Conservation (phyloP, 805 yeast species). For the Starmerella powellii region DNA sequence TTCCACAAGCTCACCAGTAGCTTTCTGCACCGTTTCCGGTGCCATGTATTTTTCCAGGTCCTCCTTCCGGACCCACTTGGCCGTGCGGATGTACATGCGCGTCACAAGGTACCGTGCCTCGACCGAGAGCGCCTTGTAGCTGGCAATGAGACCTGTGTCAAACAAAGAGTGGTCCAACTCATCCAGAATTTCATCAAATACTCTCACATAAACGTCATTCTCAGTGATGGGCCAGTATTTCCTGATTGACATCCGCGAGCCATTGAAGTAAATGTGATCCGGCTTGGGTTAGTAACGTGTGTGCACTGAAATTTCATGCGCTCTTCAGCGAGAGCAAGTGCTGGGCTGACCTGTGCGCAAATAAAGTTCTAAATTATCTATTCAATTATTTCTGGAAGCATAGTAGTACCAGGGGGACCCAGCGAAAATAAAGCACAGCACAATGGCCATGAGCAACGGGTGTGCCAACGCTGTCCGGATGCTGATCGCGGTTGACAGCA, state of each 20-base stretch:
- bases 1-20: constrained; percentile 12
- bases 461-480: constrained; percentile 4
- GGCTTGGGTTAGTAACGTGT: not conserved
- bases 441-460: constrained; percentile 5
- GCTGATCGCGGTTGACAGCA: constrained; percentile 3
- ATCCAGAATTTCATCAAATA: constrained; percentile 19
- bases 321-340: no score
- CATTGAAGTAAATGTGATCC: not conserved
- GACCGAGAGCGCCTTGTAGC: constrained; percentile 7
- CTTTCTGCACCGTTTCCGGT: constrained; percentile 12
- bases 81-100: constrained; percentile 17
- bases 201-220: constrained; percentile 21
- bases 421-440: not conserved
- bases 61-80: constrained; percentile 19
- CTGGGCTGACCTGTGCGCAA: no score
- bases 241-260: constrained; percentile 5
- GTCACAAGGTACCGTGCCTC: constrained; percentile 20
- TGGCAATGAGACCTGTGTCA: not conserved
- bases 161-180: constrained; percentile 19
- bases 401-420: constrained; percentile 8
- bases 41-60: constrained; percentile 23
- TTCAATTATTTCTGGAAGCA: not conserved
- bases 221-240: constrained; percentile 21
- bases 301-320: no score
- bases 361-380: no score